Evolutionary conservation across 805 yeast genomes (phyloP), one percentile per base, ranked within the genome.

Genomic region (Candida dajiaensis): DNA sequence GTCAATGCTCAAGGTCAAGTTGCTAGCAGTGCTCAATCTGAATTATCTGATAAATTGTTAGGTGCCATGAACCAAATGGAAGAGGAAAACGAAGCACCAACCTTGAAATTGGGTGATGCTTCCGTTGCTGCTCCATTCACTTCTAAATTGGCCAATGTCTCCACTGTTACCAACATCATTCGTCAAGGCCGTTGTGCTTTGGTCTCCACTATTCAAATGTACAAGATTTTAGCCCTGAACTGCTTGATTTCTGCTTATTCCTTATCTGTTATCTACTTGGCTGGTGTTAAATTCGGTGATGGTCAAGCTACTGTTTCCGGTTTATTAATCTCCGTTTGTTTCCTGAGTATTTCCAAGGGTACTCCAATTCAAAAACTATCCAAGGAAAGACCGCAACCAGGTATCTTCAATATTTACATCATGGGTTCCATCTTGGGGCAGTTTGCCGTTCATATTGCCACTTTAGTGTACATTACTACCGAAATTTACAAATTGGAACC

Each of bases 71-170:
- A 66, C 45, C 84, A 81, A 54, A 72, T 74, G 42, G 88, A 70
- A 45, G 87, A 80, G 28, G 83, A 78, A 42, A 74, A 64, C 28
- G 97, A 92, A 56, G 95, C 95, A 0, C 99, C 99, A 48, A 80
- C 85, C 41, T 77, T 94, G 71, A 94, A 94, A 67, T 74, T 94
- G 46, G 99, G 99, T 59, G 99, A 94, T 70, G 99, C 99, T 13
- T 90, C 97, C 21, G 97, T 95, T 59, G 99, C 99, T 46, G 99
- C 99, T 29, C 99, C 99, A 41, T 89, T 94, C 67, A 94, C 99
- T 18, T 90, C 98, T 21, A 94, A 94, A 65, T 77, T 94, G 54
- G 80, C 96, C 22, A 86, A 85, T 61, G 99, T 94, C 28, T 78
- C 90, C 46, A 84, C 99, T 46, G 97, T 94, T 46, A 86, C 96